Evolutionary conservation across 371 early-diverging fungal species (phyloP).

Genomic region (Nosema granulosis): DNA sequence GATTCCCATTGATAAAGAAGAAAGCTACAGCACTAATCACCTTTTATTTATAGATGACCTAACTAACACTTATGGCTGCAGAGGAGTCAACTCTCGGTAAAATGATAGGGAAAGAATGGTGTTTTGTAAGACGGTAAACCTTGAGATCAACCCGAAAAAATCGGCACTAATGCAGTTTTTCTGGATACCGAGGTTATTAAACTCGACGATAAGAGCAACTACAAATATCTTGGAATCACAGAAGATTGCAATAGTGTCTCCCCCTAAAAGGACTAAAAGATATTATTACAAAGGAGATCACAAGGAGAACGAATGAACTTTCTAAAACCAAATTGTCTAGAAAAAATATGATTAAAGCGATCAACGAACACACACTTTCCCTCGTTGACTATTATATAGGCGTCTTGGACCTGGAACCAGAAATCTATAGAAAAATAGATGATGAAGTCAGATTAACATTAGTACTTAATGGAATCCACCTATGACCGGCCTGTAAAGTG

Average conservation of each 20-base stretch:
- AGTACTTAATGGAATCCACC: neutral
- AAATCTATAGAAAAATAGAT: neutral
- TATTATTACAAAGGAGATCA: neutral
- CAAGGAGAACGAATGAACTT: neutral
- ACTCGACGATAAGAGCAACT: neutral
- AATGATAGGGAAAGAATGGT: neutral
- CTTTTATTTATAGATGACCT: conserved; percentile 8
- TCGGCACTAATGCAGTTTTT: neutral
- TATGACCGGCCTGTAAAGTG: neutral
- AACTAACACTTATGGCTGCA: neutral
- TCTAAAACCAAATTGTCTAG: neutral
- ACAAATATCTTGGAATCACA: neutral
- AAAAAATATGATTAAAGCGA: neutral
- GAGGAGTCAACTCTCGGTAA: neutral
- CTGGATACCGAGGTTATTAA: neutral
- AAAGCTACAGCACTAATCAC: conserved; percentile 1
- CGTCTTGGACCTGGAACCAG: neutral
- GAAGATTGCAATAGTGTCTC: neutral
- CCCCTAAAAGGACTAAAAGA: neutral
- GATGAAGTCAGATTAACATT: neutral
- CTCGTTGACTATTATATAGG: conserved; percentile 1
- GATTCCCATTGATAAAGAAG: neutral
- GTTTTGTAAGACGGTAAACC: neutral
- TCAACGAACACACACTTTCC: neutral
- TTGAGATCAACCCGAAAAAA: neutral